Conservation (phyloP, 202 grass and related monocot genomes). For the Digitaria exilis region DNA sequence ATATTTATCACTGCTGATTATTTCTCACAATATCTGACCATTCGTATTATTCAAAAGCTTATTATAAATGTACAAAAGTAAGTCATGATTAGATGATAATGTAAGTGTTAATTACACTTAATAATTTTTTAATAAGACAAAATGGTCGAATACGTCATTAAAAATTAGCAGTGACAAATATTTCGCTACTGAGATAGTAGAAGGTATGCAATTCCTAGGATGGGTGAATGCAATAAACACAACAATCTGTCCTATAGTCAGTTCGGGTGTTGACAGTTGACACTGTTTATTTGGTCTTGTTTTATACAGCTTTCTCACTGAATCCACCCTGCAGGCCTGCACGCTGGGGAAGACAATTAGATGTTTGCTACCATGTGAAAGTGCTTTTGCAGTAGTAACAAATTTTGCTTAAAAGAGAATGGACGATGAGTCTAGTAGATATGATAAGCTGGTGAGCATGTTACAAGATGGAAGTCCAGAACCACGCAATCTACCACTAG, state of each 20-base stretch:
- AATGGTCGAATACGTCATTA: no score
- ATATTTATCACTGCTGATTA: no score
- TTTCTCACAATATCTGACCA: no score
- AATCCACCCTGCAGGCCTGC: background rate
- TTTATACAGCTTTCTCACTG: background rate
- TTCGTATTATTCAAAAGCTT: no score
- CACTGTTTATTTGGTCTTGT: background rate
- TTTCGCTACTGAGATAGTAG: no score
- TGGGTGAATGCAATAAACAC: background rate
- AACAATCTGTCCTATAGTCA: background rate
- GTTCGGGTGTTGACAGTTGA: background rate
- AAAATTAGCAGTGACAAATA: no score
- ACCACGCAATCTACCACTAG: background rate
- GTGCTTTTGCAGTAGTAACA: background rate
- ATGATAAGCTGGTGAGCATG: background rate
- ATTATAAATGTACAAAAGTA: no score
- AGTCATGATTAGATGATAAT: no score
- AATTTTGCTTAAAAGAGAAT: background rate
- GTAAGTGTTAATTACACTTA: no score
- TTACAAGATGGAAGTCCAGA: background rate
- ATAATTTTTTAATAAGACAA: no score
- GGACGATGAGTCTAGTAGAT: background rate
- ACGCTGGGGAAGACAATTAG: background rate
- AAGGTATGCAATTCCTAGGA: background rate
- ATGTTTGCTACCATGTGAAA: background rate